Conservation (phyloP, 2,329 filamentous ascomycete species). For the Ramichloridium luteum region DNA sequence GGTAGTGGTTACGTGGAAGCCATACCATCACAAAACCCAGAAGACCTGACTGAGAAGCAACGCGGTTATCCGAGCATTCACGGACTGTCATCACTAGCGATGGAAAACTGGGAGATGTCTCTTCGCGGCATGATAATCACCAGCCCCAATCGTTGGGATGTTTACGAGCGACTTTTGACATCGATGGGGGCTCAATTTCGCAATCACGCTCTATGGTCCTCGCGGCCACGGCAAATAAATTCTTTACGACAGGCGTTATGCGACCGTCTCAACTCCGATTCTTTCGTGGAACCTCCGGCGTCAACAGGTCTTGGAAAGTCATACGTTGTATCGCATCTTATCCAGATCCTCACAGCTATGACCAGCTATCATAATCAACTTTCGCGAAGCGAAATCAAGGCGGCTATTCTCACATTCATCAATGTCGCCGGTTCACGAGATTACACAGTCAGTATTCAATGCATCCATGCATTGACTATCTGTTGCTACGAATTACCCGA, state of each 20-base stretch:
- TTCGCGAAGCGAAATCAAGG: conserved; percentile 73
- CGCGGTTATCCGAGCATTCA: conserved; percentile 5
- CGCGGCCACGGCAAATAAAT: conserved; percentile 61
- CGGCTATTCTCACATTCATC: conserved; percentile 70
- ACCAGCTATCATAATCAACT: conserved; percentile 84
- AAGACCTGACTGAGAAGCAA: neutral
- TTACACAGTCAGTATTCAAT: conserved; percentile 67
- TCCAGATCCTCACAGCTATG: conserved; percentile 75
- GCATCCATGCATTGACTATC: conserved; percentile 87
- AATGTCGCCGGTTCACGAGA: conserved; percentile 50
- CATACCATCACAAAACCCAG: conserved; percentile 1
- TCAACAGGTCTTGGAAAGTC: conserved; percentile 71
- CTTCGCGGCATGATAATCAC: conserved; percentile 10
- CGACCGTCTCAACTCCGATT: conserved; percentile 66
- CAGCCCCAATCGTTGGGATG: conserved; percentile 11
- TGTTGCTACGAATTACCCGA: conserved; percentile 89
- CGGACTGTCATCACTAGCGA: conserved; percentile 10
- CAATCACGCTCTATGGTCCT: conserved; percentile 76
- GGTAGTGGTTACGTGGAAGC: conserved; percentile 13
- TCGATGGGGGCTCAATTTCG: conserved; percentile 78
- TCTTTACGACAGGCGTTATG: conserved; percentile 65
- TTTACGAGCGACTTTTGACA: conserved; percentile 75
- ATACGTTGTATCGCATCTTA: conserved; percentile 79
- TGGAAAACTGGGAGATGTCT: conserved; percentile 10
- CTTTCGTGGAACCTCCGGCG: conserved; percentile 68